Evolutionary conservation across 768 basidiomycete species (phyloP).

Genomic region (Collybia nuda): DNA sequence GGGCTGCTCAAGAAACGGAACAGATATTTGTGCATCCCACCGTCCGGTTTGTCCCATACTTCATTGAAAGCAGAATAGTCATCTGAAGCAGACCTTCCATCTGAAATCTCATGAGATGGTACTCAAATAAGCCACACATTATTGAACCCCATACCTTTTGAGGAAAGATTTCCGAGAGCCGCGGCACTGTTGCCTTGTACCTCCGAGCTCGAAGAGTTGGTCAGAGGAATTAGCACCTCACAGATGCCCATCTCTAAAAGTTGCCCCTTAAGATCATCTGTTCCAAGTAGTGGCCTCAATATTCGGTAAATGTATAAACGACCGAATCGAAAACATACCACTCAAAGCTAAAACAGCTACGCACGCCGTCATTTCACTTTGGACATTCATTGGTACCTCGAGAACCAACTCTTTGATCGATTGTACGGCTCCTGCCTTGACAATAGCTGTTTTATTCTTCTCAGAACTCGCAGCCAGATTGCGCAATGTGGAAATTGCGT

Average conservation of each 20-base stretch:
- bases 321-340: slow-evolving; percentile 51
- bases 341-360: slow-evolving; percentile 95
- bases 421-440: slow-evolving; percentile 95
- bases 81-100: slow-evolving; percentile 72
- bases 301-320: background rate
- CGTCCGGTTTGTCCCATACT: slow-evolving; percentile 97
- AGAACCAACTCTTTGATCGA: slow-evolving; percentile 96
- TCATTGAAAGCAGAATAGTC: slow-evolving; percentile 98
- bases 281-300: slow-evolving; percentile 4
- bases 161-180: slow-evolving; percentile 95
- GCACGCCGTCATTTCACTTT: slow-evolving; percentile 99
- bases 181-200: slow-evolving; percentile 99
- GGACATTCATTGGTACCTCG: slow-evolving; percentile 93
- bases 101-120: slow-evolving; percentile 32
- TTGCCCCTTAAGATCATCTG: slow-evolving; percentile 96
- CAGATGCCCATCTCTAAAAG: slow-evolving; percentile 98
- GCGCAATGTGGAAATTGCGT: slow-evolving; percentile 95
- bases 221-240: slow-evolving; percentile 94
- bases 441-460: slow-evolving; percentile 97
- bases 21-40: slow-evolving; percentile 94
- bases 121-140: background rate
- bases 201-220: slow-evolving; percentile 94
- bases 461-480: slow-evolving; percentile 97
- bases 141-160: slow-evolving; percentile 65
- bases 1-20: slow-evolving; percentile 90